Evolutionary conservation across 2,329 filamentous ascomycete species (phyloP).

Genomic region (Dactylonectria macrodidyma): DNA sequence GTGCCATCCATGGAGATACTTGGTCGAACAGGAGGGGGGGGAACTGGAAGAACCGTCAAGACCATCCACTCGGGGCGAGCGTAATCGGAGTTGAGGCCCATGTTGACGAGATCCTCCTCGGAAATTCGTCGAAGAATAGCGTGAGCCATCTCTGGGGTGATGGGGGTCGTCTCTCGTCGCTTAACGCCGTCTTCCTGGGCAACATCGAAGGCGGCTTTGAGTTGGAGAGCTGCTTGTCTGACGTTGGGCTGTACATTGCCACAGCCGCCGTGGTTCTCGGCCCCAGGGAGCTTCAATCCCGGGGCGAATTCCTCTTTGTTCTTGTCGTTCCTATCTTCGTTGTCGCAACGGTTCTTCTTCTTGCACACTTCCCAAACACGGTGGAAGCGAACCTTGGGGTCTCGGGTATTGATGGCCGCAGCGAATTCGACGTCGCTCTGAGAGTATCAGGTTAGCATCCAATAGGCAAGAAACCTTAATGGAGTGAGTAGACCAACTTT

Average conservation of each 20-base stretch:
- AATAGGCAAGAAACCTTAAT: conserved; percentile 66
- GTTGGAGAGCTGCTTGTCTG: conserved; percentile 86
- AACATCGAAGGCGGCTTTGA: conserved; percentile 82
- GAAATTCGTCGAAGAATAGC: conserved; percentile 90
- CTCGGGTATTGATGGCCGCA: conserved; percentile 85
- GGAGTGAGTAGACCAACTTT: conserved; percentile 85
- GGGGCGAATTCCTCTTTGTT: conserved; percentile 78
- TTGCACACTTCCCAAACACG: conserved; percentile 94
- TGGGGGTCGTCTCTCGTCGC: conserved; percentile 82
- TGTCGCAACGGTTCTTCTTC: conserved; percentile 87
- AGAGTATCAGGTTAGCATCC: conserved; percentile 73
- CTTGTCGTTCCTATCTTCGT: conserved; percentile 79
- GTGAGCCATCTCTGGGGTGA: conserved; percentile 88
- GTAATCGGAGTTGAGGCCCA: conserved; percentile 95
- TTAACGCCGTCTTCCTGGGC: conserved; percentile 77
- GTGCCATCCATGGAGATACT: conserved; percentile 98
- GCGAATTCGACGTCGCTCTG: conserved; percentile 89
- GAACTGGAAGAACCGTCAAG: conserved; percentile 93
- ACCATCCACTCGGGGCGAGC: conserved; percentile 99
- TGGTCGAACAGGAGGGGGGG: conserved; percentile 93
- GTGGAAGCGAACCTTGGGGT: conserved; percentile 95
- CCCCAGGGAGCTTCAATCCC: conserved; percentile 66
- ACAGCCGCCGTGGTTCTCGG: conserved; percentile 85
- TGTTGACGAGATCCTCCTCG: conserved; percentile 84
- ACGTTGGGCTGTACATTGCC: conserved; percentile 93